phyloP scores from a whole-genome alignment of 352 stramenopile genomes.

The Ochromonadaceae sp. region DNA sequence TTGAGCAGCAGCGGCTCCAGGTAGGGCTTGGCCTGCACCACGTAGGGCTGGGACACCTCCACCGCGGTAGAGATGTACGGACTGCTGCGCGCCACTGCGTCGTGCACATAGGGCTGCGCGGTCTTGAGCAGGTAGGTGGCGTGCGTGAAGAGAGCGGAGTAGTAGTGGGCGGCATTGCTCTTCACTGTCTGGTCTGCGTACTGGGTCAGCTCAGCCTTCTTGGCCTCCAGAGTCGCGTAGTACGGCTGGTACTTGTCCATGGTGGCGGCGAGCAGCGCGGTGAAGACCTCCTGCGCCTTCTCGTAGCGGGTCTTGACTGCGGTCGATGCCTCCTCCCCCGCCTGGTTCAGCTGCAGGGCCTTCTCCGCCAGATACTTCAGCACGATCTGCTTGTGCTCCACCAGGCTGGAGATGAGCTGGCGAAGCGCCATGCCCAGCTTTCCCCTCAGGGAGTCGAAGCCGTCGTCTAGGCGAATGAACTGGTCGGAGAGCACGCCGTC shows the following conservation, averaged over 20 bases:
- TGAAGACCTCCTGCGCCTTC: not conserved
- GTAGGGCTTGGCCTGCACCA: not conserved
- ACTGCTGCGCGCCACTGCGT: not conserved
- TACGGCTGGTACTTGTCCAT: not conserved
- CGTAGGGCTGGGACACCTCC: not conserved
- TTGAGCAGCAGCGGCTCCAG: not conserved
- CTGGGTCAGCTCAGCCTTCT: not conserved
- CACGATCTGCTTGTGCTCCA: not conserved
- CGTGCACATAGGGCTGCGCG: conserved; percentile 5
- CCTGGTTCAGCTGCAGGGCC: not conserved
- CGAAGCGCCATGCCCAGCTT: not conserved
- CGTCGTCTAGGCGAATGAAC: not conserved
- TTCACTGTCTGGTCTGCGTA: not conserved
- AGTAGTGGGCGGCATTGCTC: not conserved
- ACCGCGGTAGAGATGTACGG: not conserved
- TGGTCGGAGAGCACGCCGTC: not conserved
- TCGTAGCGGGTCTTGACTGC: not conserved
- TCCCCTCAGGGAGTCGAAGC: not conserved
- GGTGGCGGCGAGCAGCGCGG: not conserved
- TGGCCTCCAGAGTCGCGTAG: too few species aligned
- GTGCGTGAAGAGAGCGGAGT: too few species aligned
- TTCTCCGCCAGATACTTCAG: too few species aligned
- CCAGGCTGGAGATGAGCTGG: not conserved
- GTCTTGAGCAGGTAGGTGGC: not conserved
- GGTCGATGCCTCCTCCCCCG: not conserved